These are phyloP conservation scores for Amanita polypyramis DNA, from an alignment of 768 basidiomycete genomes.

Conservation along the genomic window DNA sequence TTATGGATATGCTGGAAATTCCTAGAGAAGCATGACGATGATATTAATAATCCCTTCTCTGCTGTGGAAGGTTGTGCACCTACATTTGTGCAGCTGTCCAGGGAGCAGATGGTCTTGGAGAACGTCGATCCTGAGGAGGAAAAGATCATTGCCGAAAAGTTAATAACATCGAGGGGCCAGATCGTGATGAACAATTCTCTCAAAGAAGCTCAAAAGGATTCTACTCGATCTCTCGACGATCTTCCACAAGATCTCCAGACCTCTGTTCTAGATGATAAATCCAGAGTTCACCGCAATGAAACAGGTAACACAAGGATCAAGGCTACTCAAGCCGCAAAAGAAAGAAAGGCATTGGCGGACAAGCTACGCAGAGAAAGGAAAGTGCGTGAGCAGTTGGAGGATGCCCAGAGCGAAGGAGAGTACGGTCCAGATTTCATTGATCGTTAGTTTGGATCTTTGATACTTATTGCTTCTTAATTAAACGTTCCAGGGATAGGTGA, in stretches of 20 bases:
- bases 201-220: slow-evolving; percentile 18
- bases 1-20: slow-evolving; percentile 82
- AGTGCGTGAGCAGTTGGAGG: slow-evolving; percentile 12
- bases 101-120: slow-evolving; percentile 28
- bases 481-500: background rate
- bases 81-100: slow-evolving; percentile 26
- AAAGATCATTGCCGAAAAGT: slow-evolving; percentile 24
- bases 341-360: slow-evolving; percentile 18
- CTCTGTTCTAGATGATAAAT: slow-evolving; percentile 5
- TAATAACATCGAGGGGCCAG: slow-evolving; percentile 27
- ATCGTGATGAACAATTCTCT: slow-evolving; percentile 24
- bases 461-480: background rate
- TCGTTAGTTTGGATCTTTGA: background rate
- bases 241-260: slow-evolving; percentile 12
- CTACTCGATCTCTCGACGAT: slow-evolving; percentile 11
- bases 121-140: slow-evolving; percentile 39
- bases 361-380: slow-evolving; percentile 14
- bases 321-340: slow-evolving; percentile 10
- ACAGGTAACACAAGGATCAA: slow-evolving; percentile 2
- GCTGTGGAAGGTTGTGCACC: slow-evolving; percentile 31
- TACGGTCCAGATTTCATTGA: slow-evolving; percentile 4
- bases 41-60: slow-evolving; percentile 47
- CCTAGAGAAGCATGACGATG: slow-evolving; percentile 44
- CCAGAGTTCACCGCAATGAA: slow-evolving; percentile 19
- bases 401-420: slow-evolving; percentile 9